Percentiles rank a stretch among this genome's conserved stretches.
Evolutionary conservation across 2,329 filamentous ascomycete genomes (phyloP).

Genomic region (Trichoderma sp.): DNA sequence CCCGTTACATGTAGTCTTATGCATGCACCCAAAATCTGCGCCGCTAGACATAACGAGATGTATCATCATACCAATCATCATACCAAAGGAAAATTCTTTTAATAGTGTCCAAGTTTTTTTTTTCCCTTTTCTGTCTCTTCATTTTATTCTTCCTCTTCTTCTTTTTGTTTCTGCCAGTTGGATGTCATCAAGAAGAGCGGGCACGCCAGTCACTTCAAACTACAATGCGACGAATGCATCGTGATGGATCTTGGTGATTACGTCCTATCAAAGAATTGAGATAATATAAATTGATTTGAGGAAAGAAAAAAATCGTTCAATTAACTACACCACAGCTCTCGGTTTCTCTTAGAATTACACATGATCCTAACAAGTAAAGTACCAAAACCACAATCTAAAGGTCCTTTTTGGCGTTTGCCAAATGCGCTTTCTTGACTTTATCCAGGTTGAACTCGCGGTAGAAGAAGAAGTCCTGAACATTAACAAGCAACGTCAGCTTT

Average conservation of each 20-base stretch:
- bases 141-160: too few relatives aligned
- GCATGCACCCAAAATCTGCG: background rate
- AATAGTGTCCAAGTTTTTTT: too few relatives aligned
- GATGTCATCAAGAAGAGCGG: too few relatives aligned
- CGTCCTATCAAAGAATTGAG: background rate
- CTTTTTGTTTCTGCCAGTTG: too few relatives aligned
- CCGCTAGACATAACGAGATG: background rate
- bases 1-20: background rate
- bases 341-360: background rate
- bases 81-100: too few relatives aligned
- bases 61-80: too few relatives aligned
- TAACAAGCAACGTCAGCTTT: background rate
- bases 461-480: conserved; percentile 14
- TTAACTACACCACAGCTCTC: background rate
- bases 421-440: conserved; percentile 9
- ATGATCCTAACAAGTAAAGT: background rate
- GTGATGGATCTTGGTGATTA: background rate
- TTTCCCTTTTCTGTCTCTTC: too few relatives aligned
- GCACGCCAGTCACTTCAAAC: background rate
- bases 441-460: conserved; percentile 20
- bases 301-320: background rate
- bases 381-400: background rate
- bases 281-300: background rate
- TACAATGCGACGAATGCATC: background rate
- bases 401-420: background rate